These are phyloP conservation scores for Discostella stelligeroides DNA, from an alignment of 108 stramenopile species.

Conservation along the genomic window DNA sequence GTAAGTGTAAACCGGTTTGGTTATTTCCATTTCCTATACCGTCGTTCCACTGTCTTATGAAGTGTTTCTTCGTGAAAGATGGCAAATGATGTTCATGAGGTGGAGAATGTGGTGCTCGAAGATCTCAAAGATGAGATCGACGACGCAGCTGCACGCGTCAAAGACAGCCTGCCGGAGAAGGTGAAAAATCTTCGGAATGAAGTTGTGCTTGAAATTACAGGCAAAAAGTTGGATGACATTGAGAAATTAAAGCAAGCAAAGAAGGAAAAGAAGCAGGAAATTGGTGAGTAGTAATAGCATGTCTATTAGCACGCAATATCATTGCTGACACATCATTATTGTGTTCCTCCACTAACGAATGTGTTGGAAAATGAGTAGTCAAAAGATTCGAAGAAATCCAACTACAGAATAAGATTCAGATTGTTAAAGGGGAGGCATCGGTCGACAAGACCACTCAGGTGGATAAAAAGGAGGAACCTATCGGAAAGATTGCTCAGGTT, in stretches of 20 bases:
- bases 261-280: constrained; percentile 19
- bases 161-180: constrained; percentile 35
- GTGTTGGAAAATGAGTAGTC: too few relatives aligned
- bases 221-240: constrained; percentile 43
- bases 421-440: too few relatives aligned
- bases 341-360: too few relatives aligned
- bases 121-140: constrained; percentile 55
- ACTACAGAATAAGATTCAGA: background rate
- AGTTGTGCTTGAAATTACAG: constrained; percentile 45
- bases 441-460: too few relatives aligned
- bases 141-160: constrained; percentile 35
- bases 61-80: constrained; percentile 28
- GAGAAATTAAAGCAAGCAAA: constrained; percentile 17
- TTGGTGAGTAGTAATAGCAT: too few relatives aligned
- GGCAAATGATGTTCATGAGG: constrained; percentile 41
- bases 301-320: too few relatives aligned
- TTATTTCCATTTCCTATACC: constrained; percentile 1
- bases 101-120: constrained; percentile 21
- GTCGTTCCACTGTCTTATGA: too few relatives aligned
- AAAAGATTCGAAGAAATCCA: constrained; percentile 13
- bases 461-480: too few relatives aligned
- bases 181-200: constrained; percentile 46
- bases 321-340: too few relatives aligned
- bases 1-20: constrained; percentile 13
- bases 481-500: too few relatives aligned